Evolutionary conservation across 2,329 filamentous ascomycete species (phyloP), one percentile per base, ranked within the genome.

Genomic region (Akanthomyces dipterigenus): DNA sequence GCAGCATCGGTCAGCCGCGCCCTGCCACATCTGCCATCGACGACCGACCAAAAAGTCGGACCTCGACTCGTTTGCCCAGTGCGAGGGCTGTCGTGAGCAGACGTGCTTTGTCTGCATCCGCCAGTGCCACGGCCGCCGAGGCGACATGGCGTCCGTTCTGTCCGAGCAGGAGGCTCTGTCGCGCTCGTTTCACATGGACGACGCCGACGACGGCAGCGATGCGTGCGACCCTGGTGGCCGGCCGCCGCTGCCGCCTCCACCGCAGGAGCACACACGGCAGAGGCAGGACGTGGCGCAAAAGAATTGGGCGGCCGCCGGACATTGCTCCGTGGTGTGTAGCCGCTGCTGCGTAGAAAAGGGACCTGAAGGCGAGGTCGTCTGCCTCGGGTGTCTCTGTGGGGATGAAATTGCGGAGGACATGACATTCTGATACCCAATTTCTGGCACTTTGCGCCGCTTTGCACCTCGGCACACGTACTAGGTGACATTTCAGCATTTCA

Each of bases 41-140:
- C 81, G 82, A 59, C 88, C 88, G 1, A 86, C 80, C 57, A 84
- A 84, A 66, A 88, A 83, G 69, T 80, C 79, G 6, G 86, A 90
- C 61, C 78, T 90, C 38, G 86, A 88, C 70, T 83, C 82, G 11
- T 89, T 85, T 68, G 81, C 85, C 51, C 78, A 85, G 67, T 90
- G 88, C 70, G 75, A 82, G 65, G 80, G 82, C 16, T 90, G 88
- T 68, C 77, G 79, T 11, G 76, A 82, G 64, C 78, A 86, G 46
- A 83, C 87, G 0, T 90, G 88, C 70, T 89, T 82, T 68, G 78
- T 90, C n/a, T 90, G 88, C 70, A 82, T 88, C 49, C 76, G 88
- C 28, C 76, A 84, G 65, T 90, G 88, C 66, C 75, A 80, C 14
- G 82, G 82, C 2, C 81, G 79, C 77, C 81, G 79, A 77, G 57